A percentile compares a stretch with the other conserved stretches of the same genome.
These are phyloP conservation scores for Talaromyces sp. DNA, from an alignment of 2,329 filamentous ascomycete genomes.

Conservation along the genomic window DNA sequence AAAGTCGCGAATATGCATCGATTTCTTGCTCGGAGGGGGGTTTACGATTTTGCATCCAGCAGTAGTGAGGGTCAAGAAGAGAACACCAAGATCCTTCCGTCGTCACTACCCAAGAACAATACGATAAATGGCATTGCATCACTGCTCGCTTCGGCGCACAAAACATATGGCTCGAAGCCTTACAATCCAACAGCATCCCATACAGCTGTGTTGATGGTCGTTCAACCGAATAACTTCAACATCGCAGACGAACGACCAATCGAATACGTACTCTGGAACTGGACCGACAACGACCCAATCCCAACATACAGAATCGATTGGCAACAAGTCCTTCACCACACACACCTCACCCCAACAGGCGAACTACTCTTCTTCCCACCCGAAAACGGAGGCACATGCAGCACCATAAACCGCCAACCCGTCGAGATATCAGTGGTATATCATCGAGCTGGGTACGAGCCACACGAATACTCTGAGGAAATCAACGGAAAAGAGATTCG, in stretches of 20 bases:
- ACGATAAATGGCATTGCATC: slow-evolving; percentile 34
- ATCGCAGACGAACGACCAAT: slow-evolving; percentile 48
- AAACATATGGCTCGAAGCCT: slow-evolving; percentile 29
- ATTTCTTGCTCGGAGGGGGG: slow-evolving; percentile 29
- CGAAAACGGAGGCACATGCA: slow-evolving; percentile 17
- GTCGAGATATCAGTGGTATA: slow-evolving; percentile 47
- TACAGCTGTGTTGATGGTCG: slow-evolving; percentile 44
- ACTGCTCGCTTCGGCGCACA: slow-evolving; percentile 36
- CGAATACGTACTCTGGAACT: slow-evolving; percentile 44
- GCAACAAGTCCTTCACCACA: slow-evolving; percentile 32
- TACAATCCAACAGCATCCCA: slow-evolving; percentile 19
- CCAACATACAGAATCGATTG: slow-evolving; percentile 41
- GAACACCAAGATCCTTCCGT: slow-evolving; percentile 5
- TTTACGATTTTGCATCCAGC: slow-evolving; percentile 24
- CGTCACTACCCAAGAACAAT: slow-evolving; percentile 33
- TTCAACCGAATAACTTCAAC: slow-evolving; percentile 48
- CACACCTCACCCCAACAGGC: slow-evolving; percentile 29
- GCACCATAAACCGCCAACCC: background rate
- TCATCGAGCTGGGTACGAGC: slow-evolving; percentile 46
- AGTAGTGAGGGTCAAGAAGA: background rate
- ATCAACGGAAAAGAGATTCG: slow-evolving; percentile 24
- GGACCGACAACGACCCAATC: slow-evolving; percentile 25
- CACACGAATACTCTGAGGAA: slow-evolving; percentile 39
- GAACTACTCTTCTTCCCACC: slow-evolving; percentile 41
- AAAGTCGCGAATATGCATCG: slow-evolving; percentile 45